A percentile compares a stretch with the other conserved stretches of the same genome.
phyloP scores from a whole-genome alignment of 148 eudicot genomes.

The Agrostemma githago region DNA sequence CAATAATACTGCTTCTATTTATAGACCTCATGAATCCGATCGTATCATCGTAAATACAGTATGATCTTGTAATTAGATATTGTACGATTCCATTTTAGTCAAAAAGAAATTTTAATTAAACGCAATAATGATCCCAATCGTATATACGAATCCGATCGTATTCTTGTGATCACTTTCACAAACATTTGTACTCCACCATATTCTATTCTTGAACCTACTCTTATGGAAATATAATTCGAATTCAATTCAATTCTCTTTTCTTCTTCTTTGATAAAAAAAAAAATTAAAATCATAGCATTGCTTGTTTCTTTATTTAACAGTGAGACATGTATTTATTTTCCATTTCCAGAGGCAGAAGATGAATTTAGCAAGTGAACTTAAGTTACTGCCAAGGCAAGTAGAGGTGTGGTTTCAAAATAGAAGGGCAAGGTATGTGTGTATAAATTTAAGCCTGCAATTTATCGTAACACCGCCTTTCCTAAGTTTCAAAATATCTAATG shows the following conservation, averaged over 20 bases:
- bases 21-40: too few relatives aligned
- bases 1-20: too few relatives aligned
- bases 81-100: not conserved
- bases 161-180: not conserved
- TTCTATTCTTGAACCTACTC: not conserved
- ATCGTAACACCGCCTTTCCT: not conserved
- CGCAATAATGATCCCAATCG: not conserved
- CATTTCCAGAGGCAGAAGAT: constrained; percentile 49
- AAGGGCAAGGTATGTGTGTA: constrained; percentile 59
- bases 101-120: too few relatives aligned
- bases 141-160: not conserved
- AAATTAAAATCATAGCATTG: not conserved
- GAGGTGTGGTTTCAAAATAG: constrained; percentile 89
- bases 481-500: not conserved
- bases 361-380: constrained; percentile 54
- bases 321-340: not conserved
- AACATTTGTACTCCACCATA: not conserved
- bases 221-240: not conserved
- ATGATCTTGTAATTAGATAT: not conserved
- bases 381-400: constrained; percentile 66
- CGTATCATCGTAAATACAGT: too few relatives aligned
- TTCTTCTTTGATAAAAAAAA: not conserved
- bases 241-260: not conserved
- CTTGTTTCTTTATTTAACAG: not conserved
- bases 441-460: not conserved